Conservation (phyloP, 78 protist genomes). For the Diacronema lutheri region DNA sequence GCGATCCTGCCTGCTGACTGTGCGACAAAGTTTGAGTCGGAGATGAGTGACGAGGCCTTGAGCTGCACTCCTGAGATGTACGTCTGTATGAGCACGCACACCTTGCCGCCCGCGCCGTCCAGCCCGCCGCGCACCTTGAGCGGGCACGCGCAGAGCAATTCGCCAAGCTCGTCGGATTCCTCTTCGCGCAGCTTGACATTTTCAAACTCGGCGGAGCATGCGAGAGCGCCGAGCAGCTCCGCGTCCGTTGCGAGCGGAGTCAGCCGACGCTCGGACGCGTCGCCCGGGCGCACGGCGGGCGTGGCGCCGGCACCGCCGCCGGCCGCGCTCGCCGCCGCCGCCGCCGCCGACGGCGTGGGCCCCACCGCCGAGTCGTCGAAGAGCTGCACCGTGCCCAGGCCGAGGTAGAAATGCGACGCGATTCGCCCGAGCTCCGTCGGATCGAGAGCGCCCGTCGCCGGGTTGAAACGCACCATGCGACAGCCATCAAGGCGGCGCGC, state of each 20-base stretch:
- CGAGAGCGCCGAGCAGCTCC: conserved; percentile 64
- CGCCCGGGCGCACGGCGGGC: background rate
- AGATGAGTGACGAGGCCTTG: conserved; percentile 70
- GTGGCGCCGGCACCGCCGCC: conserved; percentile 79
- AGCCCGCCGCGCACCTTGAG: conserved; percentile 4
- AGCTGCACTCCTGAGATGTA: conserved; percentile 65
- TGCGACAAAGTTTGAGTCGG: conserved; percentile 53
- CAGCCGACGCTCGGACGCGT: background rate
- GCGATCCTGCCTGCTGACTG: conserved; percentile 49
- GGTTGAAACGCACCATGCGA: background rate
- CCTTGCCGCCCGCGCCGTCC: background rate
- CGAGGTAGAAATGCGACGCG: conserved; percentile 92
- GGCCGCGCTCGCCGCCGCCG: conserved; percentile 65
- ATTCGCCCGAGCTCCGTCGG: conserved; percentile 68
- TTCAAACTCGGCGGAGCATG: conserved; percentile 80
- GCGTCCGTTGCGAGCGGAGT: conserved; percentile 51
- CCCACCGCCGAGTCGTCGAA: conserved; percentile 34
- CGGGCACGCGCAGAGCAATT: conserved; percentile 34
- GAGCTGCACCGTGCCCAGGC: conserved; percentile 67
- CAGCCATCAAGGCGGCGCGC: background rate
- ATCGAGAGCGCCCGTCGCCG: background rate
- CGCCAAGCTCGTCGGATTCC: conserved; percentile 78
- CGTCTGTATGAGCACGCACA: conserved; percentile 22
- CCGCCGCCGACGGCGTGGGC: too few relatives aligned
- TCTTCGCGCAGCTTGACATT: background rate